phyloP scores from a whole-genome alignment of 371 early-diverging fungal species.

The Rhizopus arrhizus region DNA sequence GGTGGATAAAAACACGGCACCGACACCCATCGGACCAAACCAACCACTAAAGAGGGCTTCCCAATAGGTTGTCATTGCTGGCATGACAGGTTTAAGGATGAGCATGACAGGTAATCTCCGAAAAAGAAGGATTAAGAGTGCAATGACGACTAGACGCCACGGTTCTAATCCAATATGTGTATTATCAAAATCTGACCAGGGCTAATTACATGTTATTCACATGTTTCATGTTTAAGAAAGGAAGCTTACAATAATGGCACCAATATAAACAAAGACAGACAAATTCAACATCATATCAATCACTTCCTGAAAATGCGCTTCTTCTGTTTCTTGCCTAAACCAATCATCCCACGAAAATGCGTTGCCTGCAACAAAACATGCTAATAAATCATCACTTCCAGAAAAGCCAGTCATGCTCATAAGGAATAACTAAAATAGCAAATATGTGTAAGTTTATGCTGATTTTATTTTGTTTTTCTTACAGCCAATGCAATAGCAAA shows the following conservation, averaged over 20 bases:
- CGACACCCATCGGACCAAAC: conserved; percentile 92
- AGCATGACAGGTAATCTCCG: conserved; percentile 84
- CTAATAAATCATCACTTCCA: conserved; percentile 86
- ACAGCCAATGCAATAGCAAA: conserved; percentile 90
- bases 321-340: conserved; percentile 85
- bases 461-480: conserved; percentile 18
- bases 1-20: conserved; percentile 80
- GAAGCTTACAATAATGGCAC: conserved; percentile 67
- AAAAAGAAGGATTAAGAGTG: conserved; percentile 77
- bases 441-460: background rate
- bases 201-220: no score
- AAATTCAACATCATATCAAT: conserved; percentile 89
- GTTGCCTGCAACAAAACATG: conserved; percentile 90
- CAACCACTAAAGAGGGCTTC: conserved; percentile 95
- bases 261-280: conserved; percentile 92
- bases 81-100: conserved; percentile 66
- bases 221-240: no score
- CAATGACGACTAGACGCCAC: conserved; percentile 73
- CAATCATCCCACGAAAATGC: conserved; percentile 90
- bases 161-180: conserved; percentile 53
- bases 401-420: conserved; percentile 82
- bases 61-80: conserved; percentile 70
- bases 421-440: conserved; percentile 60
- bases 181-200: conserved; percentile 54
- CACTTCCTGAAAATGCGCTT: conserved; percentile 88